These are phyloP conservation scores for Phaeosphaeriaceae sp. DNA, from an alignment of 2,329 filamentous ascomycete genomes.

Conservation along the genomic window DNA sequence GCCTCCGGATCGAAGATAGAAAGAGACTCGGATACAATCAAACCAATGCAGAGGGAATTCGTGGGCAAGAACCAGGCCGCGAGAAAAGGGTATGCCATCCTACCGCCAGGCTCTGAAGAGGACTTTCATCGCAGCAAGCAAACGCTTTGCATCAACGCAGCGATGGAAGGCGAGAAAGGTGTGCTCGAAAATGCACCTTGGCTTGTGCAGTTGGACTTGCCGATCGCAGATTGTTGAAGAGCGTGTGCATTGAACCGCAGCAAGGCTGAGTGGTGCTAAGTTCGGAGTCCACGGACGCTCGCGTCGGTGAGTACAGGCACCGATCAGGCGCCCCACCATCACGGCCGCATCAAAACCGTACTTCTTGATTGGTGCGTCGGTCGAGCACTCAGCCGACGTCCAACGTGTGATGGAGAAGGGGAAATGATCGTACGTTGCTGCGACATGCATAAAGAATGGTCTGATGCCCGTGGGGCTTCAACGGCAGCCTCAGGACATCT, in stretches of 20 bases:
- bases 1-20: constrained; percentile 7
- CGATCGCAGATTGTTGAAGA: background rate
- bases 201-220: constrained; percentile 59
- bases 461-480: background rate
- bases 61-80: constrained; percentile 31
- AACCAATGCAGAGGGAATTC: constrained; percentile 21
- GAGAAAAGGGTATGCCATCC: constrained; percentile 26
- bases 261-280: background rate
- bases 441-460: constrained; percentile 1
- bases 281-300: constrained; percentile 1
- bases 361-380: constrained; percentile 12
- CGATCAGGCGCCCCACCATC: constrained; percentile 8
- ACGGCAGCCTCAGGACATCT: background rate
- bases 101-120: constrained; percentile 37
- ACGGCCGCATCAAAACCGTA: background rate
- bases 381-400: background rate
- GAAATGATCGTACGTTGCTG: background rate
- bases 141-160: constrained; percentile 64
- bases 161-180: constrained; percentile 58
- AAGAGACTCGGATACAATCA: constrained; percentile 15
- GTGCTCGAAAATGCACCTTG: constrained; percentile 59
- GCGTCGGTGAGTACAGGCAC: constrained; percentile 10
- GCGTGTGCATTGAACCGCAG: too few relatives aligned
- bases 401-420: background rate
- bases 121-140: constrained; percentile 46